These are phyloP conservation scores for Straminergon stramineum DNA, from an alignment of 225 moss, liverwort and hornwort genomes.

Conservation along the genomic window DNA sequence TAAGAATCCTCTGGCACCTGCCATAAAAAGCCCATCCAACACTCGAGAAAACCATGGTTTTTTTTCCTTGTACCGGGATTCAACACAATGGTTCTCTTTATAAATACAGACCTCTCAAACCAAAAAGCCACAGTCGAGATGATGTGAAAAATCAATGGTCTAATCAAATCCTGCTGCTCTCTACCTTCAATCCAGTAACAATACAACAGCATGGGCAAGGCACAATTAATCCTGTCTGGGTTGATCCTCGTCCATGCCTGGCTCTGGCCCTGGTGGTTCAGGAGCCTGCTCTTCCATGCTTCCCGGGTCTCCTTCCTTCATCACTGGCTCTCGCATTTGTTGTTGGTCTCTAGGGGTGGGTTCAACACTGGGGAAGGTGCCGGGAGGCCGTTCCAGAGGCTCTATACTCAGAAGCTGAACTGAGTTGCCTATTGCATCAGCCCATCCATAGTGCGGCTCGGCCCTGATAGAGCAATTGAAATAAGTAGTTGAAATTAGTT, in stretches of 20 bases:
- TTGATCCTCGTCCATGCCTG: constrained; percentile 7
- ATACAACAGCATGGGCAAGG: not conserved
- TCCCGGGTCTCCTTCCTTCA: not conserved
- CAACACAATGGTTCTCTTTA: constrained; percentile 4
- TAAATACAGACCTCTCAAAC: constrained; percentile 8
- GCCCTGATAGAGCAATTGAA: constrained; percentile 33
- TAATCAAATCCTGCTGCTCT: constrained; percentile 1
- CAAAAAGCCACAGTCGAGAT: not conserved
- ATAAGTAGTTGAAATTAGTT: not conserved
- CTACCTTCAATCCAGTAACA: constrained; percentile 5
- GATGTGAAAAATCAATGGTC: constrained; percentile 15
- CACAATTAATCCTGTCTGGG: not conserved
- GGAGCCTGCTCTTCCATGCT: not conserved
- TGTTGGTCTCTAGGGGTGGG: constrained; percentile 40
- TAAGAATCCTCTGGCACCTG: not conserved
- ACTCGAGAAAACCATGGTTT: not conserved
- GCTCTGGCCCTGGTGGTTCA: not conserved
- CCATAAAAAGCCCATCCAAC: not conserved
- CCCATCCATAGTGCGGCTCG: constrained; percentile 95
- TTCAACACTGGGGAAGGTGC: constrained; percentile 74
- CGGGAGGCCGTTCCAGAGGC: constrained; percentile 66
- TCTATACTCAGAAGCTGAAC: constrained; percentile 75
- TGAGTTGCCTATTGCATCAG: constrained; percentile 88
- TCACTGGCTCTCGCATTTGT: not conserved
- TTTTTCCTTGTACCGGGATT: not conserved